Evolutionary conservation across 2,329 filamentous ascomycete species (phyloP).

Genomic region (Penicillium vulpinum): DNA sequence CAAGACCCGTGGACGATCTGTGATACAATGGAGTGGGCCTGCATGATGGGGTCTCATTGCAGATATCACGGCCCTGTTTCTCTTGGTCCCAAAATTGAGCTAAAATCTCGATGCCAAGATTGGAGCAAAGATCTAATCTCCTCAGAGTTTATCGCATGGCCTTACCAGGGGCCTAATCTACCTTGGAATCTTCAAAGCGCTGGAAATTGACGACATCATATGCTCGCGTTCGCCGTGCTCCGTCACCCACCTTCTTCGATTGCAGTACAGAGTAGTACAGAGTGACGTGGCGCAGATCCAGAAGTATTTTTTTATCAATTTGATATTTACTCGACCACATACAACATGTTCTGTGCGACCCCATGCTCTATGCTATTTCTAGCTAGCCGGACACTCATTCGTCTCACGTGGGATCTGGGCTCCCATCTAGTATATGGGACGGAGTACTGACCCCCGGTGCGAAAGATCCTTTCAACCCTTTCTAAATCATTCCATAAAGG

Average conservation of each 20-base stretch:
- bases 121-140: background rate
- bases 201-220: slow-evolving; percentile 1
- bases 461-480: background rate
- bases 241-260: too few relatives aligned
- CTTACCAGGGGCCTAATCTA: background rate
- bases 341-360: too few relatives aligned
- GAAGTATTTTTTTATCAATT: too few relatives aligned
- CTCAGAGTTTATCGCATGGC: background rate
- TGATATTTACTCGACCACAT: too few relatives aligned
- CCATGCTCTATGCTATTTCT: too few relatives aligned
- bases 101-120: background rate
- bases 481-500: background rate
- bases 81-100: background rate
- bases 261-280: too few relatives aligned
- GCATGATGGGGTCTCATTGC: background rate
- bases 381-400: too few relatives aligned
- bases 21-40: slow-evolving; percentile 10
- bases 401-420: background rate
- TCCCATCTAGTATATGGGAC: too few relatives aligned
- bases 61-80: background rate
- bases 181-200: background rate
- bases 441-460: background rate
- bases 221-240: background rate
- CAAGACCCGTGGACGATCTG: too few relatives aligned
- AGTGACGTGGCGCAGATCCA: too few relatives aligned